Evolutionary conservation across 2,329 filamentous ascomycete genomes (phyloP).

Genomic region (Aureobasidium sp.): DNA sequence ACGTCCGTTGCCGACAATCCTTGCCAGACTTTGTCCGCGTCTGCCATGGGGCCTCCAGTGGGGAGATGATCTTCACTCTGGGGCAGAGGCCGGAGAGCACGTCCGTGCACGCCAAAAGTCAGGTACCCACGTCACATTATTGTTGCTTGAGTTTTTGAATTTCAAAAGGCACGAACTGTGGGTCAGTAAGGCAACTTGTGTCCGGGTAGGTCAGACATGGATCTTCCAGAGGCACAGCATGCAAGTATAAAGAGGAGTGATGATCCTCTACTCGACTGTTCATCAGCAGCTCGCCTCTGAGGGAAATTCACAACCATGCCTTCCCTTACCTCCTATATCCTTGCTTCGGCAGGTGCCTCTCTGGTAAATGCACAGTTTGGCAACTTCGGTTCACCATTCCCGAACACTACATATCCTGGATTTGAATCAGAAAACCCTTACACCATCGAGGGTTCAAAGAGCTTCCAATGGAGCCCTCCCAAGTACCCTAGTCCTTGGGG

Average conservation of each 20-base stretch:
- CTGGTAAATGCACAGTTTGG: slow-evolving; percentile 18
- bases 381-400: slow-evolving; percentile 19
- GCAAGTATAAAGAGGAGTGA: background rate
- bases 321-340: slow-evolving; percentile 8
- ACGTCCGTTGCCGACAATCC: slow-evolving; percentile 1
- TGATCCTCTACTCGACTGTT: background rate
- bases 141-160: background rate
- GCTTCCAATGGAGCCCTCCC: slow-evolving; percentile 23
- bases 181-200: background rate
- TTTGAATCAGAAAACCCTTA: slow-evolving; percentile 23
- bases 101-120: slow-evolving; percentile 3
- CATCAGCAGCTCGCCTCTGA: slow-evolving; percentile 1
- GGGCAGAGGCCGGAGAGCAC: background rate
- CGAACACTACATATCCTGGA: slow-evolving; percentile 25
- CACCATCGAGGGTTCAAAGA: slow-evolving; percentile 21
- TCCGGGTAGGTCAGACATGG: slow-evolving; percentile 1
- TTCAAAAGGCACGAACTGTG: background rate
- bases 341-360: slow-evolving; percentile 14
- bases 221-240: background rate
- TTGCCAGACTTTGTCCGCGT: background rate
- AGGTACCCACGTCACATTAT: slow-evolving; percentile 13
- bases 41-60: slow-evolving; percentile 14
- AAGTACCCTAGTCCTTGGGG: slow-evolving; percentile 25
- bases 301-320: slow-evolving; percentile 7
- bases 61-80: slow-evolving; percentile 13